phyloP scores from a whole-genome alignment of 1,139 yeast genomes.

The Yamadazyma oceani region DNA sequence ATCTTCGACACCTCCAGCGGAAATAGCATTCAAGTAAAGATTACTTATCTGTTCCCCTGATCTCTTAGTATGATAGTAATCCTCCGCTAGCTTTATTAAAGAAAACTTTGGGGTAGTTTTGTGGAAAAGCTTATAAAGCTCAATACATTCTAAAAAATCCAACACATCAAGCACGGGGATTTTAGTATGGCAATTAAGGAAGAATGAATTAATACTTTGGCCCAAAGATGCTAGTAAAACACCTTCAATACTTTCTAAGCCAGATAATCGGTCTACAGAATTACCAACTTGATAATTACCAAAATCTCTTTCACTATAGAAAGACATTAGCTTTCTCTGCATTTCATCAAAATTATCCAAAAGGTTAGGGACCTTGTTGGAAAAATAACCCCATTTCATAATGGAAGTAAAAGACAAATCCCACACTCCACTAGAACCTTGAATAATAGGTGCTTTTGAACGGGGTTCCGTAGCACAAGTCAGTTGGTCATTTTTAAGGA shows the following conservation, averaged over 20 bases:
- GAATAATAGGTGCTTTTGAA: background rate
- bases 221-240: slow-evolving; percentile 22
- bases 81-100: slow-evolving; percentile 24
- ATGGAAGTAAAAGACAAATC: slow-evolving; percentile 31
- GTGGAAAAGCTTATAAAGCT: slow-evolving; percentile 26
- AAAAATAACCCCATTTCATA: slow-evolving; percentile 33
- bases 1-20: slow-evolving; percentile 18
- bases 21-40: slow-evolving; percentile 10
- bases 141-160: slow-evolving; percentile 32
- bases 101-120: slow-evolving; percentile 21
- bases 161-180: slow-evolving; percentile 35
- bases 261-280: slow-evolving; percentile 18
- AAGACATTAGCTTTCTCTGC: slow-evolving; percentile 16
- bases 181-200: slow-evolving; percentile 37
- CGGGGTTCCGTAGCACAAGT: background rate
- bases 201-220: slow-evolving; percentile 29
- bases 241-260: slow-evolving; percentile 20
- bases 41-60: slow-evolving; percentile 8
- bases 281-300: slow-evolving; percentile 5
- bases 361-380: slow-evolving; percentile 18
- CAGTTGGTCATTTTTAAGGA: background rate
- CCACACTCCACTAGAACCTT: slow-evolving; percentile 24
- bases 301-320: slow-evolving; percentile 18
- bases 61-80: slow-evolving; percentile 13
- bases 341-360: slow-evolving; percentile 15